Conservation (phyloP, 768 basidiomycete species). For the Clitopilus hobsonii region DNA sequence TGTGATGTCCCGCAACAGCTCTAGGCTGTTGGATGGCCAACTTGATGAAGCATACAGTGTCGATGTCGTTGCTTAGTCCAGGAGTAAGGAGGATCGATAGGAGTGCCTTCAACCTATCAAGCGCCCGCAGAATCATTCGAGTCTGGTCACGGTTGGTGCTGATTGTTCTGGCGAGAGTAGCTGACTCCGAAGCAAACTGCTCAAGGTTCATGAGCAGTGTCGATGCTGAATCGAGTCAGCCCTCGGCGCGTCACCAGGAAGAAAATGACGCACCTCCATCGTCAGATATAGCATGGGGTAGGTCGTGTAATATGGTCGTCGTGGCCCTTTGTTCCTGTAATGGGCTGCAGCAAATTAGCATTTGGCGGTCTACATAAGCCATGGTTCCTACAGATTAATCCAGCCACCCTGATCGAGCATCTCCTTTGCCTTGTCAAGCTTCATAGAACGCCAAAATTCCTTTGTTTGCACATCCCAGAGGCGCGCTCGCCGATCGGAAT, state of each 20-base stretch:
- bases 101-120: conserved; percentile 53
- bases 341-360: neutral
- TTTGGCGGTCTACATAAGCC: no score
- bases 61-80: conserved; percentile 66
- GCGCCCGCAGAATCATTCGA: conserved; percentile 35
- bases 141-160: conserved; percentile 41
- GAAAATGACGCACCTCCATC: neutral
- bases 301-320: neutral
- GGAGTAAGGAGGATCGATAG: conserved; percentile 65
- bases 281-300: neutral
- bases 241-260: neutral
- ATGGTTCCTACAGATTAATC: conserved; percentile 52
- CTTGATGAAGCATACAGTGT: conserved; percentile 57
- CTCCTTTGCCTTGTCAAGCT: conserved; percentile 70
- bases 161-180: conserved; percentile 46
- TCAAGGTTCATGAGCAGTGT: conserved; percentile 49
- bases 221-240: conserved; percentile 32
- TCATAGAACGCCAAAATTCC: conserved; percentile 85
- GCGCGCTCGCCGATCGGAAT: conserved; percentile 71
- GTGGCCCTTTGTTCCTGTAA: neutral
- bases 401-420: conserved; percentile 70
- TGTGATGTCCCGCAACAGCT: conserved; percentile 40
- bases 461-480: conserved; percentile 82
- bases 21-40: conserved; percentile 42
- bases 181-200: conserved; percentile 42